Evolutionary conservation across 495 filamentous ascomycete genomes (phyloP).

Genomic region (Durotheca rogersii): DNA sequence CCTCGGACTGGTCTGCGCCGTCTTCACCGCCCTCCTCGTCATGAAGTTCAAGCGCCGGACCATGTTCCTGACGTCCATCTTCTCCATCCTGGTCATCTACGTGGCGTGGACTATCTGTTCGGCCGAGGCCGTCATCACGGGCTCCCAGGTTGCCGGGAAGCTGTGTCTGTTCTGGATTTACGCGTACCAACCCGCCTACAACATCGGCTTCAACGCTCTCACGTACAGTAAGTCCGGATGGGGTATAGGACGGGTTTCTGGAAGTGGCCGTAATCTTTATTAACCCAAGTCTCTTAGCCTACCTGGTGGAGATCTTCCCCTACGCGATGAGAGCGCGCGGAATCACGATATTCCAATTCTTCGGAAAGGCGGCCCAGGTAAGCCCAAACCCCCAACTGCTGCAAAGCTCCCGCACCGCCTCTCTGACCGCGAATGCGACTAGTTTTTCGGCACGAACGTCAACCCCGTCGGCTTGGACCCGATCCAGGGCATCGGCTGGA

Average conservation of each 20-base stretch:
- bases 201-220: conserved; percentile 59
- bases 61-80: conserved; percentile 53
- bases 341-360: conserved; percentile 61
- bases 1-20: conserved; percentile 52
- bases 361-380: conserved; percentile 49
- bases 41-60: conserved; percentile 51
- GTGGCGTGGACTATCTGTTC: conserved; percentile 54
- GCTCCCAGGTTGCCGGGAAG: conserved; percentile 44
- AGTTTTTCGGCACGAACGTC: conserved; percentile 63
- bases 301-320: conserved; percentile 61
- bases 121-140: conserved; percentile 43
- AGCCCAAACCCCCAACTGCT: background rate
- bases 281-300: conserved; percentile 40
- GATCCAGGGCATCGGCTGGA: conserved; percentile 55
- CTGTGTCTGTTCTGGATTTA: conserved; percentile 58
- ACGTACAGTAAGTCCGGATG: conserved; percentile 51
- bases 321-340: conserved; percentile 58
- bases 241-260: background rate
- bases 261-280: no score
- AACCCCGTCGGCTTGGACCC: conserved; percentile 61
- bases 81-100: conserved; percentile 48
- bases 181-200: conserved; percentile 57
- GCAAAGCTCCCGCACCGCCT: no score
- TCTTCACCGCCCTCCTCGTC: conserved; percentile 47
- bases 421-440: conserved; percentile 6